Evolutionary conservation across 2,329 filamentous ascomycete species (phyloP).

Genomic region (Fusarium setosum): DNA sequence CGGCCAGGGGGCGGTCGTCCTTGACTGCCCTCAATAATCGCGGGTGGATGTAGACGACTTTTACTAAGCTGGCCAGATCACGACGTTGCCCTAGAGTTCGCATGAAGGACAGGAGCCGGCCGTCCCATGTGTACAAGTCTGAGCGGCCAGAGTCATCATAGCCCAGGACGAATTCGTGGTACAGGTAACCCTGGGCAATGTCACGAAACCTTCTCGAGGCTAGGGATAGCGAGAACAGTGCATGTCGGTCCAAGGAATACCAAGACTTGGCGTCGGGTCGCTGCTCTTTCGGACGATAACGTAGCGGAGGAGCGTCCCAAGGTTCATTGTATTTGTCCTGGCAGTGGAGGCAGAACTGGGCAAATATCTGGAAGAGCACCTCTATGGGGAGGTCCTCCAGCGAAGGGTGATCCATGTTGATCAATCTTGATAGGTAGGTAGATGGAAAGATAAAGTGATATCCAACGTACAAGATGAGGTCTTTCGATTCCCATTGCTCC

Average conservation of each 20-base stretch:
- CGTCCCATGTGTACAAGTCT: conserved; percentile 1
- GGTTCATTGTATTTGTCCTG: neutral
- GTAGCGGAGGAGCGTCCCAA: conserved; percentile 4
- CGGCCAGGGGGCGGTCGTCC: neutral
- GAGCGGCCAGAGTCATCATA: conserved; percentile 10
- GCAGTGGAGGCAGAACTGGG: conserved; percentile 18
- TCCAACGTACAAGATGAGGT: neutral
- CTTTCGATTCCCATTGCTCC: no score
- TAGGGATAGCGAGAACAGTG: conserved; percentile 10
- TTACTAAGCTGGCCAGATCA: conserved; percentile 10
- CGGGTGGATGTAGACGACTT: neutral
- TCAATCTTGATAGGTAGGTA: neutral
- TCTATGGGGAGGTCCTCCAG: neutral
- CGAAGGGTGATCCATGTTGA: neutral
- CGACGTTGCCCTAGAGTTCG: neutral
- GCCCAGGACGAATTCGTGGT: conserved; percentile 13
- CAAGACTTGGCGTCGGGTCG: neutral
- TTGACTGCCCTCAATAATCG: neutral
- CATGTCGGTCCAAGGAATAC: conserved; percentile 12
- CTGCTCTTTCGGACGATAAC: neutral
- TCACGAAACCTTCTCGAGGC: conserved; percentile 1
- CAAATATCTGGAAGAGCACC: neutral
- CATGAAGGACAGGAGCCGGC: conserved; percentile 13
- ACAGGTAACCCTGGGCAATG: conserved; percentile 8
- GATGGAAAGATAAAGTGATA: neutral